These are phyloP conservation scores for Saccharum hybrid DNA, from an alignment of 202 grass and related monocot species.

Conservation along the genomic window DNA sequence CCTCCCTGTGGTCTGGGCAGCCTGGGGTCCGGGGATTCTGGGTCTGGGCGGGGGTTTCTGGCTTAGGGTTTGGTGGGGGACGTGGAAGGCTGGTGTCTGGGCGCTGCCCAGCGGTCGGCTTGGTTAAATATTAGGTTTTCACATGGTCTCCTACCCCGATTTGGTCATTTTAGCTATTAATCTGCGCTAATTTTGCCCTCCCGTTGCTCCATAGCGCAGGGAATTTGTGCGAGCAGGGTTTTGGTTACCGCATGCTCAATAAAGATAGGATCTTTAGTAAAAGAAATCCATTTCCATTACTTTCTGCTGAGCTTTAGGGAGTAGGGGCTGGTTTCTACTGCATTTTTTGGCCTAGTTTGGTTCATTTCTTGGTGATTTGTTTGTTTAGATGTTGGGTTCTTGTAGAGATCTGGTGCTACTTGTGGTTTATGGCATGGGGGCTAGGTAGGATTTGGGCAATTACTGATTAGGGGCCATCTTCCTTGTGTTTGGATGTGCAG, in stretches of 20 bases:
- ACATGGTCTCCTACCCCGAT: slow-evolving; percentile 17
- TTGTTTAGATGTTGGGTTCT: slow-evolving; percentile 16
- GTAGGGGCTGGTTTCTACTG: slow-evolving; percentile 10
- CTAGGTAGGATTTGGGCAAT: slow-evolving; percentile 10
- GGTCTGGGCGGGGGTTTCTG: neutral
- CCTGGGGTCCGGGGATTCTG: slow-evolving; percentile 32
- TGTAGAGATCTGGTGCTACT: slow-evolving; percentile 20
- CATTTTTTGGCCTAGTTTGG: slow-evolving; percentile 33
- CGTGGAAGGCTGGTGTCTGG: neutral
- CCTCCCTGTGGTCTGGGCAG: neutral
- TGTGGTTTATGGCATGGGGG: neutral
- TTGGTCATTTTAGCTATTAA: slow-evolving; percentile 35
- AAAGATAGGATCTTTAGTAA: slow-evolving; percentile 31
- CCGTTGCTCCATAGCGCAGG: neutral
- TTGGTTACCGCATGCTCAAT: neutral
- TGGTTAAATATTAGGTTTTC: slow-evolving; percentile 31
- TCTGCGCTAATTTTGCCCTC: slow-evolving; percentile 23
- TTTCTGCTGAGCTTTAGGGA: slow-evolving; percentile 23
- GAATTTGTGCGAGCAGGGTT: slow-evolving; percentile 28
- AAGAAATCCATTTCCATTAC: slow-evolving; percentile 18
- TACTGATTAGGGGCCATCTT: neutral
- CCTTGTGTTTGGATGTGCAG: slow-evolving; percentile 12
- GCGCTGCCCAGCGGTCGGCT: neutral
- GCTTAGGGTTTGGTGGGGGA: slow-evolving; percentile 34
- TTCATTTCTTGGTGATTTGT: neutral